phyloP scores from a whole-genome alignment of 1,284 basidiomycete species.

The Tylopilus orsonianus region DNA sequence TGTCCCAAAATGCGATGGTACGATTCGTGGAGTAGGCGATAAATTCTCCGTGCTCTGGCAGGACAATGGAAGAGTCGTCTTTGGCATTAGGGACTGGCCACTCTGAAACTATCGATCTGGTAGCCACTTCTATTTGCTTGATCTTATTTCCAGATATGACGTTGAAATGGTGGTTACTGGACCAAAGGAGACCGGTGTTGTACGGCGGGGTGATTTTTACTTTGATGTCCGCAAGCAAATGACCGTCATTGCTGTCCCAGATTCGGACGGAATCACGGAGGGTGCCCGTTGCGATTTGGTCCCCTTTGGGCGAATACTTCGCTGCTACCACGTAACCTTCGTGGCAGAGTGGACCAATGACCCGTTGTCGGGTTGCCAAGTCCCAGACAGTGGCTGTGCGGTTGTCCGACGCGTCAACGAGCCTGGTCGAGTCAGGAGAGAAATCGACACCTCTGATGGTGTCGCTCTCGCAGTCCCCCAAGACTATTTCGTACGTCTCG shows the following conservation, averaged over 20 bases:
- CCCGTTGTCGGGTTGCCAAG: background rate
- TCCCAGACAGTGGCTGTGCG: conserved; percentile 3
- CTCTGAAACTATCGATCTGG: background rate
- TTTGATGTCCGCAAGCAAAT: background rate
- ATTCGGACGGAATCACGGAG: no score
- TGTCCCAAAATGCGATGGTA: background rate
- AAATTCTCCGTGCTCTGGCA: background rate
- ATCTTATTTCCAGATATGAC: background rate
- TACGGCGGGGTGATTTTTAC: background rate
- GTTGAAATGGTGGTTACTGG: background rate
- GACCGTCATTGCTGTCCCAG: no score
- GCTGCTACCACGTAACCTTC: background rate
- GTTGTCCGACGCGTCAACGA: background rate
- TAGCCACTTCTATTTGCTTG: background rate
- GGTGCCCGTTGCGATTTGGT: no score
- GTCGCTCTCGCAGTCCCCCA: background rate
- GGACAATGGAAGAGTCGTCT: background rate
- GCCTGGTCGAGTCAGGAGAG: conserved; percentile 12
- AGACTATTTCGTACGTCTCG: background rate
- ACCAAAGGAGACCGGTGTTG: no score
- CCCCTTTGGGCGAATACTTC: no score
- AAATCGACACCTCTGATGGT: conserved; percentile 5
- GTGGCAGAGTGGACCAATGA: background rate
- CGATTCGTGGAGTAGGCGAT: background rate
- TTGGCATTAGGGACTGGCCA: background rate